Evolutionary conservation across 352 stramenopile genomes (phyloP).

Genomic region (Pythium grandisporangium): DNA sequence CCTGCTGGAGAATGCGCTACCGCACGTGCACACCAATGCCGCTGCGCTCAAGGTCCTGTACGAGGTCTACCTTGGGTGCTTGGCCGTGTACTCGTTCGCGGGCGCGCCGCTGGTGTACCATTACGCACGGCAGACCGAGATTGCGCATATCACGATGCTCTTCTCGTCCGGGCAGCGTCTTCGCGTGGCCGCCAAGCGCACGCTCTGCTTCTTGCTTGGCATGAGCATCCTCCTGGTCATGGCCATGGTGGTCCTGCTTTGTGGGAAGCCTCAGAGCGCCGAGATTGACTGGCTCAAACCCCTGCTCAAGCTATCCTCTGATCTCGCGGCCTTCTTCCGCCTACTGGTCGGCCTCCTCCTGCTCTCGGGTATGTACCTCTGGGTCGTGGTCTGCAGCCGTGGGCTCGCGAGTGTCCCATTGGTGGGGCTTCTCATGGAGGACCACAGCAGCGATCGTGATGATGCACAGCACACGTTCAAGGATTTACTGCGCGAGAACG

Average conservation of each 20-base stretch:
- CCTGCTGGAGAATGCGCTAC: constrained; percentile 59
- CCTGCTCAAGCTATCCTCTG: constrained; percentile 64
- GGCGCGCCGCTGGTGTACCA: constrained; percentile 70
- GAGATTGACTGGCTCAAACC: constrained; percentile 80
- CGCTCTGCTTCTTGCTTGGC: constrained; percentile 60
- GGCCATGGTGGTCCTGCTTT: constrained; percentile 60
- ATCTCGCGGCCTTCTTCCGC: constrained; percentile 63
- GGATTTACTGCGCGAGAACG: constrained; percentile 64
- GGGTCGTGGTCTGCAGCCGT: constrained; percentile 61
- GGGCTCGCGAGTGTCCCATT: constrained; percentile 66
- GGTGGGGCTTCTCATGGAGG: constrained; percentile 70
- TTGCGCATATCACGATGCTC: constrained; percentile 69
- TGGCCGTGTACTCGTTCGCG: constrained; percentile 61
- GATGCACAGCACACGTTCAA: constrained; percentile 64
- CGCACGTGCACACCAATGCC: constrained; percentile 44
- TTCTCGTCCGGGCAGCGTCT: constrained; percentile 47
- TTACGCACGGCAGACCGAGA: constrained; percentile 78
- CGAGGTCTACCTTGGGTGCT: constrained; percentile 50
- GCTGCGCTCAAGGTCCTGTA: constrained; percentile 53
- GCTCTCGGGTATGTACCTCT: constrained; percentile 67
- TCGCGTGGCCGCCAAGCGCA: constrained; percentile 58
- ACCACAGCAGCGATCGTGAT: constrained; percentile 58
- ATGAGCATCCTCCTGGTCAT: constrained; percentile 58
- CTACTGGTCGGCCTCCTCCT: constrained; percentile 67
- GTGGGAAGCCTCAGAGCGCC: constrained; percentile 61